Percentiles rank a stretch among this genome's conserved stretches.
Conservation (phyloP, 805 yeast genomes). For the Jamesozyma rosinii region DNA sequence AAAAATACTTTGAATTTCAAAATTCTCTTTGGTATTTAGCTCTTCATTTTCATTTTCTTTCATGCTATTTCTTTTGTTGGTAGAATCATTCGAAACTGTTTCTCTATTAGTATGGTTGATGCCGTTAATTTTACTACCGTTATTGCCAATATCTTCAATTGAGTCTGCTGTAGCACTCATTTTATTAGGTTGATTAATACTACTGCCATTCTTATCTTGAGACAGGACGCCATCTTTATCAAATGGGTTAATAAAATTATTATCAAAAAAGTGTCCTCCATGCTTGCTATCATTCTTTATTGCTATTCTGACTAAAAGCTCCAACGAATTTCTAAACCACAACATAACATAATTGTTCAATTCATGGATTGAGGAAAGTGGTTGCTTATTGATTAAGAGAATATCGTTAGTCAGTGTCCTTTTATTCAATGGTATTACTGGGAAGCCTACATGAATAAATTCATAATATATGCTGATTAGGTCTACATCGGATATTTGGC, state of each 20-base stretch:
- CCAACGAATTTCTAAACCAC: constrained; percentile 30
- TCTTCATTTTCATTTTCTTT: constrained; percentile 1
- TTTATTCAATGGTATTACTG: constrained; percentile 33
- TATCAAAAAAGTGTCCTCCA: constrained; percentile 10
- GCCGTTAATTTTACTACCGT: constrained; percentile 3
- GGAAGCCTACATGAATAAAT: constrained; percentile 35
- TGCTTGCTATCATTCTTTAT: constrained; percentile 12
- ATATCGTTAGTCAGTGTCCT: constrained; percentile 26
- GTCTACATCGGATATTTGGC: constrained; percentile 29
- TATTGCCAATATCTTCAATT: constrained; percentile 1
- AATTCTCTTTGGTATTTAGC: constrained; percentile 8
- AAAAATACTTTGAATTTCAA: constrained; percentile 21
- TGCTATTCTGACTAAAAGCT: constrained; percentile 24
- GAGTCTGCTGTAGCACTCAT: background rate
- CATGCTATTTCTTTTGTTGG: background rate
- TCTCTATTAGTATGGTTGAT: constrained; percentile 1
- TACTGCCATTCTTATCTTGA: background rate
- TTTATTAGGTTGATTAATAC: background rate
- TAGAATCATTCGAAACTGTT: background rate
- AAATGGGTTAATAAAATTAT: constrained; percentile 4
- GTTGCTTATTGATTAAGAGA: constrained; percentile 25
- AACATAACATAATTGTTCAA: constrained; percentile 25
- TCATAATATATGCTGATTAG: constrained; percentile 40
- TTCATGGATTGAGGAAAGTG: constrained; percentile 25
- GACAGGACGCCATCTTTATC: background rate